A percentile compares a stretch with the other conserved stretches of the same genome.
Evolutionary conservation across 2,329 filamentous ascomycete genomes (phyloP).

Genomic region (Onygenales sp.): DNA sequence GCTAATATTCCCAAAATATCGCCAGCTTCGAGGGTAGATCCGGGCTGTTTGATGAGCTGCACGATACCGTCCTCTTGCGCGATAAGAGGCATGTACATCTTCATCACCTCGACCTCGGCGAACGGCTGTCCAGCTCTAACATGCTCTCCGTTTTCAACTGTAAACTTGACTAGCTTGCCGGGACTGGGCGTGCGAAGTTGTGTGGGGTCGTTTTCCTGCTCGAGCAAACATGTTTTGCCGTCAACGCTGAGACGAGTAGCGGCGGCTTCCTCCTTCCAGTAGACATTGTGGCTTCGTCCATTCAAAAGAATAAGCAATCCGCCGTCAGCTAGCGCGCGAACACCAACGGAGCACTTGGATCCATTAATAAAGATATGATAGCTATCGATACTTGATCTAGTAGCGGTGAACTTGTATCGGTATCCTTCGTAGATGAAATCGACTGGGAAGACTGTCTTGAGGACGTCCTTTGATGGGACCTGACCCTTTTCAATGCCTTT

Average conservation of each 20-base stretch:
- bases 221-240: constrained; percentile 93
- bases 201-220: constrained; percentile 98
- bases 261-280: constrained; percentile 98
- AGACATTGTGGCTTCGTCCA: constrained; percentile 93
- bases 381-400: constrained; percentile 81
- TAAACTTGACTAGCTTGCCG: constrained; percentile 96
- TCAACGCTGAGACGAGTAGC: constrained; percentile 93
- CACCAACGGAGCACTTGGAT: constrained; percentile 87
- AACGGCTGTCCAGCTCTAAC: constrained; percentile 86
- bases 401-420: constrained; percentile 97
- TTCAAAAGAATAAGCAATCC: constrained; percentile 83
- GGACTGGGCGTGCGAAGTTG: constrained; percentile 91
- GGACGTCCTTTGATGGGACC: constrained; percentile 88
- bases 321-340: constrained; percentile 86
- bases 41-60: constrained; percentile 97
- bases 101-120: constrained; percentile 99
- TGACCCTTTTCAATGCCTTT: constrained; percentile 91
- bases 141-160: constrained; percentile 89
- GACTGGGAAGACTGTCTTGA: constrained; percentile 94
- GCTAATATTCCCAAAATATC: constrained; percentile 97
- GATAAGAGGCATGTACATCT: constrained; percentile 99
- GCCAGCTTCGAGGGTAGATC: constrained; percentile 92
- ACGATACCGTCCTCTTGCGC: constrained; percentile 93
- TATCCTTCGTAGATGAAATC: constrained; percentile 98
- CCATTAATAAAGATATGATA: constrained; percentile 99